Percentiles rank a stretch among this genome's conserved stretches.
Evolutionary conservation across 352 stramenopile species (phyloP).

Genomic region (Phytophthora tubulina): DNA sequence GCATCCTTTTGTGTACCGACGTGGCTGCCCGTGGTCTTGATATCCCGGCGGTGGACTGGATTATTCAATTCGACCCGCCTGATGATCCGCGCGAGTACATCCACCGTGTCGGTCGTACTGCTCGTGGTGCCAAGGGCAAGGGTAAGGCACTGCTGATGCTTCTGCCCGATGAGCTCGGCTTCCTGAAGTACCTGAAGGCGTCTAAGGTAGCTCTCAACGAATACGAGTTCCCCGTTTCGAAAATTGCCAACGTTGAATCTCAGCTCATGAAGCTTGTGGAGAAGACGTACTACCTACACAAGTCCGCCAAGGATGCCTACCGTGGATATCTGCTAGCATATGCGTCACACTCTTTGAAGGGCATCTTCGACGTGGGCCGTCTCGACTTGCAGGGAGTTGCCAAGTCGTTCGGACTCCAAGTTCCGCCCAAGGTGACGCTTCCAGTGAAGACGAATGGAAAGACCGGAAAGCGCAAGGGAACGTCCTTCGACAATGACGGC

Average conservation of each 20-base stretch:
- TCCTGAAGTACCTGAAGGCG: constrained; percentile 98
- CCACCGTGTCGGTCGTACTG: constrained; percentile 89
- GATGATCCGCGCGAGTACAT: constrained; percentile 99
- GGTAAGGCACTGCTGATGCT: constrained; percentile 98
- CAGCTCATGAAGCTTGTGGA: constrained; percentile 98
- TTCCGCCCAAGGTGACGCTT: constrained; percentile 97
- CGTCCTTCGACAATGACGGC: constrained; percentile 62
- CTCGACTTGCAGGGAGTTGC: constrained; percentile 97
- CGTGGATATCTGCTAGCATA: constrained; percentile 98
- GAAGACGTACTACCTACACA: constrained; percentile 99
- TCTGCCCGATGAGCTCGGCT: constrained; percentile 97
- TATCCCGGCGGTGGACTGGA: constrained; percentile 98
- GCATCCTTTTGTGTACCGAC: constrained; percentile 99
- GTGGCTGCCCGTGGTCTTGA: constrained; percentile 97
- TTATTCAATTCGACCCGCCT: constrained; percentile 99
- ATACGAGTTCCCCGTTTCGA: constrained; percentile 98
- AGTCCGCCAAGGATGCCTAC: constrained; percentile 98
- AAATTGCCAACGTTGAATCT: constrained; percentile 98
- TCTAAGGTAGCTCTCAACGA: constrained; percentile 99
- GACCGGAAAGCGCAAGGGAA: constrained; percentile 75
- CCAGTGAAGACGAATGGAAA: constrained; percentile 89
- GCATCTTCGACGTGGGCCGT: constrained; percentile 98
- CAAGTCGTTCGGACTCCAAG: constrained; percentile 97
- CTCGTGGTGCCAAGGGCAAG: constrained; percentile 89
- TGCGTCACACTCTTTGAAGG: constrained; percentile 97